phyloP scores from a whole-genome alignment of 306 rosid species.

The Cucurbita maxima region DNA sequence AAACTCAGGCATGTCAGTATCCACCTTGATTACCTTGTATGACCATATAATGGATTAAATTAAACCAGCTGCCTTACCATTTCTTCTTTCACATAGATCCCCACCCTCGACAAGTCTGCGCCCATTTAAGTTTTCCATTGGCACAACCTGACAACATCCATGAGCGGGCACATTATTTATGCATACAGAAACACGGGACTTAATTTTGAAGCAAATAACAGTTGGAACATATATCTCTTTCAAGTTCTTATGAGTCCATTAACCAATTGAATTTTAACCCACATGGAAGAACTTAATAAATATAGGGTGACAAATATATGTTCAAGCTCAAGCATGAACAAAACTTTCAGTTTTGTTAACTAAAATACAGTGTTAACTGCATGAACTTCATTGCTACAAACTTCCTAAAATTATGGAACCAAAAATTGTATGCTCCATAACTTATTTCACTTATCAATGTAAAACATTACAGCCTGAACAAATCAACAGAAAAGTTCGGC shows the following conservation, averaged over 20 bases:
- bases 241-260: neutral
- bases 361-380: neutral
- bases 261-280: neutral
- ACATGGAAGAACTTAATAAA: neutral
- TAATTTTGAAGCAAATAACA: neutral
- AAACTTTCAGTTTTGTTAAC: neutral
- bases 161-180: neutral
- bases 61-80: conserved; percentile 38
- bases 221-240: neutral
- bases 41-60: conserved; percentile 1
- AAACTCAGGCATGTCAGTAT: conserved; percentile 18
- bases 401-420: neutral
- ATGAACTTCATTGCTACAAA: neutral
- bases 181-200: neutral
- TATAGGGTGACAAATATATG: neutral
- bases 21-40: conserved; percentile 8
- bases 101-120: conserved; percentile 83
- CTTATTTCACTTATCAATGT: neutral
- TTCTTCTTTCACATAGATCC: conserved; percentile 92
- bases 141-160: conserved; percentile 51
- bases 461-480: neutral
- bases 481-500: neutral
- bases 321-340: neutral
- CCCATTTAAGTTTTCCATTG: conserved; percentile 87
- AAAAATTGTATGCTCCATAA: neutral